Evolutionary conservation across 2,329 filamentous ascomycete genomes (phyloP), one percentile per base, ranked within the genome.

Genomic region (Sclerotinia spermophila): DNA sequence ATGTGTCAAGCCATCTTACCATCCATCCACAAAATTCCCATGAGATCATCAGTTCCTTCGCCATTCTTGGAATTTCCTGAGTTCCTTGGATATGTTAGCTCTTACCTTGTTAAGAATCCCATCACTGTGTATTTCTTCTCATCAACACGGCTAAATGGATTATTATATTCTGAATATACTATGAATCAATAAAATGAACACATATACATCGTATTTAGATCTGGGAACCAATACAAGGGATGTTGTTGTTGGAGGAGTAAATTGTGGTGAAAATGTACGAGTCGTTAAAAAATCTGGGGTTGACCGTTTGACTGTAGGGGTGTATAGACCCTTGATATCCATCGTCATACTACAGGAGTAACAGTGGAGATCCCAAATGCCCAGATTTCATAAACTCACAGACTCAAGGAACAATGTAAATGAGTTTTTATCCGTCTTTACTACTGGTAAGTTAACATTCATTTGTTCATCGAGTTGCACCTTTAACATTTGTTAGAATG

Each of bases 1-100:
- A 44, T 44, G 59, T 61, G 19, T 62, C 42, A 62, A n/a, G 11
- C 5, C 2, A 53, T 6, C 48, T 53, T 53, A 7, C 5, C 48
- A 30, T 53, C 48, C 35, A 60, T 53, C 48, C 35, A 60, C 24
- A 40, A 40, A 60, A 42, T 60, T 40, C 27, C 21, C 30, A 62
- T 62, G 27, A 45, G 60, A 62, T 62, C 60, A 62, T 48, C 42
- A 21, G 45, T 30, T 15, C 60, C 60, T 48, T 62, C 27, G 21
- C 40, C 27, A 62, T 62, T 45, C 40, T 45, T 62, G 19, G 42
- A 62, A 53, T 53, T n/a, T 15, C 17, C 17, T 17, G 13, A 27
- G 48, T 53, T 45, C 44, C 40, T 30, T 62, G 44, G 19, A 45
- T 45, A 45, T 62, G 30, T 48, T 33, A 35, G 30, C 27, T 62